phyloP scores from a whole-genome alignment of 2,329 filamentous ascomycete genomes.

The Shiraia sp. region DNA sequence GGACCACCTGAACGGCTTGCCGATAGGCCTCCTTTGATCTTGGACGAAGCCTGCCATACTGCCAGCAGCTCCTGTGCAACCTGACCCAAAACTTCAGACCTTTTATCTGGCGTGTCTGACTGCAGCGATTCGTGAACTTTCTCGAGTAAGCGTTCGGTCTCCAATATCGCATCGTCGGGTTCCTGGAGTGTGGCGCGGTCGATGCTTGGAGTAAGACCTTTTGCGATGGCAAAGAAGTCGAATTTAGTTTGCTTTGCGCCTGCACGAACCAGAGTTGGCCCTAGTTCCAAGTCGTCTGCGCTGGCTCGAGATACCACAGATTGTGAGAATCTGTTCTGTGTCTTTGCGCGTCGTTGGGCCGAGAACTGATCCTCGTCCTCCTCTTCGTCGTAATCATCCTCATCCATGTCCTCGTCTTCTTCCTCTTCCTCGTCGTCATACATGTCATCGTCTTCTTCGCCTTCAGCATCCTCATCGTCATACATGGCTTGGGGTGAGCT shows the following conservation, averaged over 20 bases:
- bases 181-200: slow-evolving; percentile 68
- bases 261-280: slow-evolving; percentile 27
- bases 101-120: slow-evolving; percentile 36
- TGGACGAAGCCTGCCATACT: slow-evolving; percentile 58
- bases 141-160: slow-evolving; percentile 71
- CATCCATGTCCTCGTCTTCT: slow-evolving; percentile 40
- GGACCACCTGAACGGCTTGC: slow-evolving; percentile 51
- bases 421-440: slow-evolving; percentile 29
- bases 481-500: slow-evolving; percentile 32
- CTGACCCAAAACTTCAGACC: slow-evolving; percentile 30
- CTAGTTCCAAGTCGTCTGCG: slow-evolving; percentile 23
- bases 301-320: slow-evolving; percentile 45
- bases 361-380: slow-evolving; percentile 51
- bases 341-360: slow-evolving; percentile 32
- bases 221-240: slow-evolving; percentile 71
- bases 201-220: slow-evolving; percentile 64
- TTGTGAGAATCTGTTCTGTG: slow-evolving; percentile 32
- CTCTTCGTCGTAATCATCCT: slow-evolving; percentile 44
- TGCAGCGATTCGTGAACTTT: slow-evolving; percentile 40
- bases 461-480: slow-evolving; percentile 35
- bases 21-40: slow-evolving; percentile 13
- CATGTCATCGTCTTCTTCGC: slow-evolving; percentile 43
- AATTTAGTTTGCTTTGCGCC: slow-evolving; percentile 56
- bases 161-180: slow-evolving; percentile 70
- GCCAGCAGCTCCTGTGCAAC: slow-evolving; percentile 34